Base-by-base conservation (phyloP, 768 basidiomycete genomes). In the Russula ochroleuca region DNA sequence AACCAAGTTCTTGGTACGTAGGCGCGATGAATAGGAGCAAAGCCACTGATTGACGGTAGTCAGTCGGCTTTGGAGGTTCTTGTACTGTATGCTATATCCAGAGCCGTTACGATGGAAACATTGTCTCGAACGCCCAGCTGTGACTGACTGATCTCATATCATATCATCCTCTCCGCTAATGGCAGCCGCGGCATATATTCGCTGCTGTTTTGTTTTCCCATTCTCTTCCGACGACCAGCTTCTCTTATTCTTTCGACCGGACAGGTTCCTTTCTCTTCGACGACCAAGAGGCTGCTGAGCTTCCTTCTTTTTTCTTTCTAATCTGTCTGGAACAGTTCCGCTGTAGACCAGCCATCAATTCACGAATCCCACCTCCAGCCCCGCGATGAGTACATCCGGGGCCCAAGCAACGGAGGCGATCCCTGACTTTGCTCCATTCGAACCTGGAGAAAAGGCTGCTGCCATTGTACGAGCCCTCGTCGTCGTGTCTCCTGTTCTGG, bases 1-100 rank as follows among this genome's bases (percentile, higher is more conserved):
- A 57, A 78, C 80, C 43, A 81, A 76, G 69, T 84, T 79, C 70
- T 80, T 83, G 63, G 59, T 60, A 25, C 75, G 75, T 52, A 73
- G 28, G 28, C 59, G 5, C 19, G 59, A n/a, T 52, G 35, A 43
- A 4, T 40, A 1, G 31, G 33, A 23, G 17, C 10, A 14, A 3
- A 17, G 10, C 10, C 1, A 25, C 4, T 21, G 45, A 41, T 43
- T 43, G 43, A 43, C 43, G 43, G 43, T 45, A 45, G 43, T 45
- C 43, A 45, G n/a, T 21, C 2, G 10, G 11, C n/a, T 11, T 10
- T 45, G 35, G 40, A 28, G 28, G 40, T 11, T 5, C 40, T 41
- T 41, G 14, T 53, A 52, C n/a, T 21, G 35, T 54, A 23, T 23
- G 23, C 19, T 53, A 53, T 48, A 25, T 48, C 13, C n/a, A n/a